Evolutionary conservation across 208 protist species (phyloP).

Genomic region (Angomonas deanei): DNA sequence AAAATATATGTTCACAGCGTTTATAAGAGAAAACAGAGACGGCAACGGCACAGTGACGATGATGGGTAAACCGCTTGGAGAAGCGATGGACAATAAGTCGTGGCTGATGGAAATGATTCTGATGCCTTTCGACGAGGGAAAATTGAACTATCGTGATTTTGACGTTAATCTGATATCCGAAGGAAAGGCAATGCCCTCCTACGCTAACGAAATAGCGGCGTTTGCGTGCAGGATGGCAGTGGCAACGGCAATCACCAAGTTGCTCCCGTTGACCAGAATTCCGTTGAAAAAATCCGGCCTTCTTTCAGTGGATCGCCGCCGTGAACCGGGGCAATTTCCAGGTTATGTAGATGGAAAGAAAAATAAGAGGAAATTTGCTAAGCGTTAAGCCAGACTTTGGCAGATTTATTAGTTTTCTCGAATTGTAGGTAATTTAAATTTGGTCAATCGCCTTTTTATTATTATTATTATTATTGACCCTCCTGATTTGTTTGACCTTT

Average conservation of each 20-base stretch:
- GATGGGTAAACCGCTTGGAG: conserved; percentile 70
- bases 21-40: conserved; percentile 78
- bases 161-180: conserved; percentile 81
- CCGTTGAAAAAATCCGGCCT: conserved; percentile 84
- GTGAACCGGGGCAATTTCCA: conserved; percentile 78
- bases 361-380: conserved; percentile 79
- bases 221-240: conserved; percentile 83
- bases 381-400: conserved; percentile 53
- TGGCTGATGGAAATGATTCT: conserved; percentile 90
- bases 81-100: conserved; percentile 77
- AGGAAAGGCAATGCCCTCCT: conserved; percentile 76
- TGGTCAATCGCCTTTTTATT: not conserved
- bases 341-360: conserved; percentile 84
- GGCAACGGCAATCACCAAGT: conserved; percentile 78
- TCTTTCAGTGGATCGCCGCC: conserved; percentile 77
- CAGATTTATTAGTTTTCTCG: conserved; percentile 15
- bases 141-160: conserved; percentile 79
- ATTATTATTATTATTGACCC: conserved; percentile 8
- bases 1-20: conserved; percentile 79
- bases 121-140: conserved; percentile 87
- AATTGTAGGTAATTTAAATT: conserved; percentile 13
- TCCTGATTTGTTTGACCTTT: not conserved
- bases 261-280: conserved; percentile 80
- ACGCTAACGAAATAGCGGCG: conserved; percentile 80
- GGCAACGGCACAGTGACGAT: conserved; percentile 62